A percentile compares a stretch with the other conserved stretches of the same genome.
phyloP scores from a whole-genome alignment of 345 rosid genomes.

The Sonneratia alba region DNA sequence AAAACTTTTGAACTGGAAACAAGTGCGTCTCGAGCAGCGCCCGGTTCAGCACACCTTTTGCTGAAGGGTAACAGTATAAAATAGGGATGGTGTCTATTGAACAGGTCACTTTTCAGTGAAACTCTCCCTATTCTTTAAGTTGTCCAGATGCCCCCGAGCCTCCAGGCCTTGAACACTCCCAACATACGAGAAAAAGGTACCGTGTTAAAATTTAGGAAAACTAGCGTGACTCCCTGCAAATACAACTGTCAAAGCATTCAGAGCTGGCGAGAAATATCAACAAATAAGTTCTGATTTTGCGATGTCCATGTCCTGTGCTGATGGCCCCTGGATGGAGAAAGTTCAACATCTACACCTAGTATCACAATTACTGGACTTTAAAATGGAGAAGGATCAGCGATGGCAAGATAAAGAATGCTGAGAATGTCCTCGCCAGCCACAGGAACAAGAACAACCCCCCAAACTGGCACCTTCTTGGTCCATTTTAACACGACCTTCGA shows the following conservation, averaged over 20 bases:
- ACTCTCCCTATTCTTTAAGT: conserved; percentile 35
- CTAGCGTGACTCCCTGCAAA: conserved; percentile 1
- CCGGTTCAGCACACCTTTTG: background rate
- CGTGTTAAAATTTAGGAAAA: background rate
- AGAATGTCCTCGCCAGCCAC: no score
- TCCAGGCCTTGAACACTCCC: conserved; percentile 58
- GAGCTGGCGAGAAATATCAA: background rate
- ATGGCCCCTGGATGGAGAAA: no score
- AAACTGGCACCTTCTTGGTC: no score
- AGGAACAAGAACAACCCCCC: no score
- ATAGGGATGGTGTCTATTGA: conserved; percentile 13
- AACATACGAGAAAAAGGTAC: conserved; percentile 20
- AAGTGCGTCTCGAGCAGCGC: background rate
- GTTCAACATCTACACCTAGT: no score
- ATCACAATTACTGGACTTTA: no score
- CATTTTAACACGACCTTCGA: no score
- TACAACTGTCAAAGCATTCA: background rate
- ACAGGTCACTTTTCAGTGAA: conserved; percentile 57
- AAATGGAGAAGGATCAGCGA: no score
- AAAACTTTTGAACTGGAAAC: background rate
- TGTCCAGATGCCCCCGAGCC: conserved; percentile 51
- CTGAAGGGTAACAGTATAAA: conserved; percentile 16
- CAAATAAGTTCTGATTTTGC: background rate
- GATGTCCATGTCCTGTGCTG: no score
- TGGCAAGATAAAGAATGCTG: no score